phyloP scores from a whole-genome alignment of 148 eudicot species.

The Rhododendron molle region DNA sequence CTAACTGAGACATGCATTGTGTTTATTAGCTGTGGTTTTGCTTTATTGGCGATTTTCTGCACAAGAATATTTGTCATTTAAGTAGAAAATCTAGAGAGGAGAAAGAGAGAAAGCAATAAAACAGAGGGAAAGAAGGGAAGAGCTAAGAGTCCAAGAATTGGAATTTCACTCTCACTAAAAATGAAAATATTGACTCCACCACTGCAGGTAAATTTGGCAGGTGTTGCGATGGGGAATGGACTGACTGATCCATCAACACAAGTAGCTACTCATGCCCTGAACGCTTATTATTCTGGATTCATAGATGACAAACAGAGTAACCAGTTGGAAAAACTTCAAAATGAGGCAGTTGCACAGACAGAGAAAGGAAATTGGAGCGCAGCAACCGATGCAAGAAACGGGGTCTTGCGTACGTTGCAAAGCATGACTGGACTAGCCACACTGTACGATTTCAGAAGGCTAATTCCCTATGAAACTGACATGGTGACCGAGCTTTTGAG shows the following conservation, averaged over 20 bases:
- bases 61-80: no score
- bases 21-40: neutral
- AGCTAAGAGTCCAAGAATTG: neutral
- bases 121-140: neutral
- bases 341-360: constrained; percentile 25
- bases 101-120: neutral
- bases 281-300: constrained; percentile 57
- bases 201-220: constrained; percentile 49
- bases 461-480: constrained; percentile 38
- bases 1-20: no score
- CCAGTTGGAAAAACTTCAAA: constrained; percentile 45
- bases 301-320: constrained; percentile 53
- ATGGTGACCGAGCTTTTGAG: constrained; percentile 41
- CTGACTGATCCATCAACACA: constrained; percentile 68
- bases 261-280: constrained; percentile 62
- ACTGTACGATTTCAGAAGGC: constrained; percentile 59
- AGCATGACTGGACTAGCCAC: constrained; percentile 82
- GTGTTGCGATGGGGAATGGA: constrained; percentile 82
- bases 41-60: neutral
- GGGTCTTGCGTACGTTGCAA: constrained; percentile 27
- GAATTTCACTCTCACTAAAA: neutral
- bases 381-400: constrained; percentile 52
- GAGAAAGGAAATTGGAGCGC: constrained; percentile 43
- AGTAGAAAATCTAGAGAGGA: neutral
- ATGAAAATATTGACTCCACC: neutral